Evolutionary conservation across 805 yeast species (phyloP), one percentile per base, ranked within the genome.

Genomic region (Metschnikowia koreensis): DNA sequence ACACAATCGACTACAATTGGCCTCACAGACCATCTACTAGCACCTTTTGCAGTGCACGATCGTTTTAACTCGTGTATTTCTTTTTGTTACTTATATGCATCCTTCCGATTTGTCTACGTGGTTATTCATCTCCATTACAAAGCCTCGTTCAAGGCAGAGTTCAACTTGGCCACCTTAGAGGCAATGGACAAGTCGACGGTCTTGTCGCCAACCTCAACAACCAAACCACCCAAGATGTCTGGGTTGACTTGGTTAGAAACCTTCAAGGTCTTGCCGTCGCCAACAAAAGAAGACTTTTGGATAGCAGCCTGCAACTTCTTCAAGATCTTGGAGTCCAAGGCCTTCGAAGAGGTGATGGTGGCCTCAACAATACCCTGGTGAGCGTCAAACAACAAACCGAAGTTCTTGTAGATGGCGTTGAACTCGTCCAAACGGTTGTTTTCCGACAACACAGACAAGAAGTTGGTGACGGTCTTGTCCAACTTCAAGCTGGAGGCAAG

Each of bases 181-280:
- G 92, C 80, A 62, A 94, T 83, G 54, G 96, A 86, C 71, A 93
- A 81, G 76, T 94, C 99, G 65, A 91, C 97, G 58, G 98, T 92
- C 75, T 87, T 89, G 79, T 93, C 99, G 67, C 93, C 97, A 65
- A 94, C 89, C 76, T 92, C 97, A 55, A 94, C 96, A 62, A 94
- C 77, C 71, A 94, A 82, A 66, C 99, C 99, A 68, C 99, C 99
- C 71, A 89, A 80, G 69, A 94, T 89, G 60, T 87, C 94, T 59
- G 97, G 89, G 77, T 90, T 84, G 57, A 93, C 88, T 59, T 79
- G 79, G 80, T 91, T 93, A 62, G 83, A 75, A 63, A 94, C 77
- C 79, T 87, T 86, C 72, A 94, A 83, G 64, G 93, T 82, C 81
- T 92, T 87, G 65, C 89, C 93, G 51, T 78, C 73, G 62, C 96